Evolutionary conservation across 1,139 yeast species (phyloP).

Genomic region (Spencermartinsiella ligniputridi): DNA sequence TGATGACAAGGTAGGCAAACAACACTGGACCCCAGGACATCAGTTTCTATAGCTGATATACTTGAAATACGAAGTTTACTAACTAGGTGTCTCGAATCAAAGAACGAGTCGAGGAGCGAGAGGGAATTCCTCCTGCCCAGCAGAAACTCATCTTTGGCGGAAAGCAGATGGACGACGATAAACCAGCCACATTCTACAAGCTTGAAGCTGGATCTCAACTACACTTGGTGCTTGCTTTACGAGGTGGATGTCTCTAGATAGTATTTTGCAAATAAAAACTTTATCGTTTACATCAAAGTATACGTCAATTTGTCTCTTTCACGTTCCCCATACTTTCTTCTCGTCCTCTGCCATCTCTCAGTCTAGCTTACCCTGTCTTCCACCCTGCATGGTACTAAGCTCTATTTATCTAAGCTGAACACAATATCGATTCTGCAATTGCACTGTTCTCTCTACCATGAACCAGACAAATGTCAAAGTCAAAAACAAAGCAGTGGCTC

Average conservation of each 20-base stretch:
- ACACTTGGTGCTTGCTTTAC: slow-evolving; percentile 81
- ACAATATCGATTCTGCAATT: too few species aligned
- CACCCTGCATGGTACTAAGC: too few species aligned
- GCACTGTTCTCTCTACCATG: background rate
- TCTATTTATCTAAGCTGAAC: too few species aligned
- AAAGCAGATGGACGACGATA: slow-evolving; percentile 59
- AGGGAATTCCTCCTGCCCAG: slow-evolving; percentile 96
- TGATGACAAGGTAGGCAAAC: slow-evolving; percentile 60
- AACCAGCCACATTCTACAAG: slow-evolving; percentile 44
- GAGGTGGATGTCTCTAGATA: slow-evolving; percentile 58
- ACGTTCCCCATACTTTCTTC: too few species aligned
- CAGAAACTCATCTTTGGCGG: slow-evolving; percentile 90
- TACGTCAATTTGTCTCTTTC: too few species aligned
- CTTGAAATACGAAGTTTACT: background rate
- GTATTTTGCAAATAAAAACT: too few species aligned
- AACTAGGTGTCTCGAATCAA: slow-evolving; percentile 66
- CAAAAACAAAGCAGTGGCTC: slow-evolving; percentile 44
- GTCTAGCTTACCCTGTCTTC: too few species aligned
- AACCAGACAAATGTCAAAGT: slow-evolving; percentile 21
- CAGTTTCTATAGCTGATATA: slow-evolving; percentile 24
- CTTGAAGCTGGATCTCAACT: slow-evolving; percentile 65
- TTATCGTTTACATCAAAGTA: too few species aligned
- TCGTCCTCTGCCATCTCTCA: too few species aligned
- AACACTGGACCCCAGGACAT: too few species aligned
- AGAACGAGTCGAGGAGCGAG: slow-evolving; percentile 92